phyloP scores from a whole-genome alignment of 352 stramenopile genomes.

The Aphanomyces stellatus region DNA sequence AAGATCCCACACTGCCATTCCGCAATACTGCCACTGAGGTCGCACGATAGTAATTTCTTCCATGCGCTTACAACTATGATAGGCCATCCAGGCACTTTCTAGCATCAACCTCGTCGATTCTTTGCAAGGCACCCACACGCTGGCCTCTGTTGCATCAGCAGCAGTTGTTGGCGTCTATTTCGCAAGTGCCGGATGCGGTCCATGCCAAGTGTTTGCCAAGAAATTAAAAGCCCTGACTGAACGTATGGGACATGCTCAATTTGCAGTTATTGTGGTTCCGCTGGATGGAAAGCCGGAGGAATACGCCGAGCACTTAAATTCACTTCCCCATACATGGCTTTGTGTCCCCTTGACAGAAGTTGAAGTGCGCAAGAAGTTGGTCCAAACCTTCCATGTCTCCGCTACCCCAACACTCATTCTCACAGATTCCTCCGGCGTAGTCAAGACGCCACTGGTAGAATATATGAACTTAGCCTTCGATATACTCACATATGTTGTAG shows the following conservation, averaged over 20 bases:
- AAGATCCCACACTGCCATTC: slow-evolving; percentile 13
- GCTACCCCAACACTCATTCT: slow-evolving; percentile 57
- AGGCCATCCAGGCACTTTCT: slow-evolving; percentile 47
- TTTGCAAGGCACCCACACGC: slow-evolving; percentile 53
- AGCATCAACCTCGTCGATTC: slow-evolving; percentile 62
- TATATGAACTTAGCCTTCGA: not conserved
- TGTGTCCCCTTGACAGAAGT: slow-evolving; percentile 69
- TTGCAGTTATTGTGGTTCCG: slow-evolving; percentile 69
- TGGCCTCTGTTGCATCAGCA: slow-evolving; percentile 39
- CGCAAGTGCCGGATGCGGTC: slow-evolving; percentile 31
- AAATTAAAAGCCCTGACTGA: slow-evolving; percentile 24
- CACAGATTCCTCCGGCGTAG: slow-evolving; percentile 35
- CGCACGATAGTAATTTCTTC: not conserved
- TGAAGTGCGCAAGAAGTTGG: slow-evolving; percentile 54
- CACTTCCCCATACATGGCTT: slow-evolving; percentile 58
- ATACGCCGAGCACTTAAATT: slow-evolving; percentile 39
- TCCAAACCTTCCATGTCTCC: slow-evolving; percentile 51
- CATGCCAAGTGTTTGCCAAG: slow-evolving; percentile 50
- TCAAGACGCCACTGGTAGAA: slow-evolving; percentile 42
- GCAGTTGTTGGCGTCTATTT: slow-evolving; percentile 77
- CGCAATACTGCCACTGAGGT: slow-evolving; percentile 11
- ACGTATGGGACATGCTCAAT: slow-evolving; percentile 43
- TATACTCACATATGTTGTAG: slow-evolving; percentile 18
- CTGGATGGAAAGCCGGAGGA: slow-evolving; percentile 57
- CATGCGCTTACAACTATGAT: not conserved